Percentiles rank a stretch among this genome's conserved stretches.
Conservation (phyloP, 371 early-diverging fungal genomes). For the Blakeslea trispora region DNA sequence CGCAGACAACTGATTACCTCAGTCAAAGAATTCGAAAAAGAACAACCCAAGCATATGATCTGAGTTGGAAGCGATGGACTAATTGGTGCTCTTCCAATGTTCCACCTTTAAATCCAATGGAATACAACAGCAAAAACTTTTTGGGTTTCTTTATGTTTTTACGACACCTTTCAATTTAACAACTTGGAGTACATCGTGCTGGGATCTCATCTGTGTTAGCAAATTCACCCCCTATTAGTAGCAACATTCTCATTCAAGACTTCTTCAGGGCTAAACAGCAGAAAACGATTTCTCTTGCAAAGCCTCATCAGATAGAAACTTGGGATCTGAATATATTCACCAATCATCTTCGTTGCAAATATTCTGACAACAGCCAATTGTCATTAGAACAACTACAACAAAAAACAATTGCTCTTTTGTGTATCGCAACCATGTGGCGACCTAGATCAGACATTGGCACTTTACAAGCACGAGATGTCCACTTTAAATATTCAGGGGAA, state of each 20-base stretch:
- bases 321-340: background rate
- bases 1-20: too few species aligned
- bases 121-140: background rate
- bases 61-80: background rate
- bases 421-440: background rate
- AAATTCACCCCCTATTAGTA: too few species aligned
- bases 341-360: background rate
- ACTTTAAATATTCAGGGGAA: background rate
- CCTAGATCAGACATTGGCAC: conserved; percentile 2
- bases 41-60: background rate
- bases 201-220: background rate
- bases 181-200: background rate
- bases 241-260: too few species aligned
- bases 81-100: background rate
- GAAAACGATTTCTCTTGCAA: too few species aligned
- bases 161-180: background rate
- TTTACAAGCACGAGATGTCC: background rate
- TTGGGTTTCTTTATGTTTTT: background rate
- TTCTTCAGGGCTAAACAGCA: too few species aligned
- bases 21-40: too few species aligned
- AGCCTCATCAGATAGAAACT: background rate
- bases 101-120: background rate
- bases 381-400: background rate
- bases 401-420: background rate
- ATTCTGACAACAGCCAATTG: background rate